Evolutionary conservation across 306 rosid genomes (phyloP).

Genomic region (Hylodesmum podocarpum): DNA sequence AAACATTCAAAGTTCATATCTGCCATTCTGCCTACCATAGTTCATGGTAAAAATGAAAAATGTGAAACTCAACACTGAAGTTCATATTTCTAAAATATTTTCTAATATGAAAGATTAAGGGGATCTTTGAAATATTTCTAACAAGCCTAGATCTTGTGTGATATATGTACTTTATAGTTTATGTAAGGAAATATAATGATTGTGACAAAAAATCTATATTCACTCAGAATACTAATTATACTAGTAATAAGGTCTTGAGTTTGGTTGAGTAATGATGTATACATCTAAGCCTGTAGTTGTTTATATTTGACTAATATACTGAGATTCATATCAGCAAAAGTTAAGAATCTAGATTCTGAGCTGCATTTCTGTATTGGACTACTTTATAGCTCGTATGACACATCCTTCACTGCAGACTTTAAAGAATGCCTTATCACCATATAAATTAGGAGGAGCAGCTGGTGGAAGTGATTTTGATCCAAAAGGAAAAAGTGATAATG

Average conservation of each 20-base stretch:
- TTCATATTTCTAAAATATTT: not conserved
- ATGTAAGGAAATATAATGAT: not conserved
- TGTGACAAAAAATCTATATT: constrained; percentile 1
- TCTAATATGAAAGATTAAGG: not conserved
- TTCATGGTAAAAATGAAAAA: not conserved
- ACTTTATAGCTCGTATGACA: constrained; percentile 1
- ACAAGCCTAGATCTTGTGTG: constrained; percentile 1
- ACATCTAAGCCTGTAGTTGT: not conserved
- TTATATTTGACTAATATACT: constrained; percentile 21
- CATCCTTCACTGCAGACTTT: constrained; percentile 61
- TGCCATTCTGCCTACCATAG: not conserved
- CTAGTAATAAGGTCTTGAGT: not conserved
- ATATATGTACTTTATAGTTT: not conserved
- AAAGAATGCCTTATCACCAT: constrained; percentile 93
- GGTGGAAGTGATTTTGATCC: constrained; percentile 99
- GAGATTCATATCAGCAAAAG: not conserved
- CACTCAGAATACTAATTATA: not conserved
- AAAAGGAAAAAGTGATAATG: constrained; percentile 92
- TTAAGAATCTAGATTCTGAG: constrained; percentile 4
- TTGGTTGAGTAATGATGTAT: not conserved
- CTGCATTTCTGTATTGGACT: not conserved
- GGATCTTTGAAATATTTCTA: constrained; percentile 11
- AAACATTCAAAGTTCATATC: not conserved
- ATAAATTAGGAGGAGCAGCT: constrained; percentile 97
- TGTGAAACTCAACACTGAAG: not conserved